Percentiles rank a stretch among this genome's conserved stretches.
Evolutionary conservation across 1,139 yeast species (phyloP).

Genomic region (Candida sp.): DNA sequence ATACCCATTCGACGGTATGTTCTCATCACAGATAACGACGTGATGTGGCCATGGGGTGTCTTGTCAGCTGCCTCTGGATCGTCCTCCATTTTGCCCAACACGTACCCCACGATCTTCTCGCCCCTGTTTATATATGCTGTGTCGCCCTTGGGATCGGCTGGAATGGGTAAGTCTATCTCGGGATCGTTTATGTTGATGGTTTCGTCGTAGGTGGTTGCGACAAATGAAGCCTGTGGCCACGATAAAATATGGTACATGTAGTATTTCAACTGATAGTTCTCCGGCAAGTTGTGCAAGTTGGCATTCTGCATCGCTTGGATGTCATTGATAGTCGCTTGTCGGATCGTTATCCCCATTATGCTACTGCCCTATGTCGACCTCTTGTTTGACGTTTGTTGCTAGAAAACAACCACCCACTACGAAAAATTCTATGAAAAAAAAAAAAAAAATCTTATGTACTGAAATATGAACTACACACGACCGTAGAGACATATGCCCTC

Average conservation of each 20-base stretch:
- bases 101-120: constrained; percentile 93
- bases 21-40: constrained; percentile 94
- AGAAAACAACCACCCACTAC: too few relatives aligned
- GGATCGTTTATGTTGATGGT: constrained; percentile 38
- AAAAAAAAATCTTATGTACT: not conserved
- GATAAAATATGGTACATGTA: constrained; percentile 92
- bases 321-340: constrained; percentile 88
- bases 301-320: constrained; percentile 97
- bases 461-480: constrained; percentile 4
- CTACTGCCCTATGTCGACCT: too few relatives aligned
- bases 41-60: constrained; percentile 92
- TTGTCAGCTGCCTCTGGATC: constrained; percentile 77
- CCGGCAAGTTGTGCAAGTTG: constrained; percentile 91
- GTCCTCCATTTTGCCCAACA: constrained; percentile 96
- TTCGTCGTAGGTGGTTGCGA: constrained; percentile 76
- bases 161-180: constrained; percentile 19
- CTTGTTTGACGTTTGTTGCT: too few relatives aligned
- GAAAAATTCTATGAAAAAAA: not conserved
- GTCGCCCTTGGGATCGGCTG: constrained; percentile 52
- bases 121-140: constrained; percentile 62
- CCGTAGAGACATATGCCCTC: not conserved
- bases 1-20: constrained; percentile 94
- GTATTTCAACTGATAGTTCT: constrained; percentile 90
- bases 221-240: constrained; percentile 99
- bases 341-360: constrained; percentile 80